Conservation (phyloP, 1,284 basidiomycete species). For the Microbotryum intermedium region DNA sequence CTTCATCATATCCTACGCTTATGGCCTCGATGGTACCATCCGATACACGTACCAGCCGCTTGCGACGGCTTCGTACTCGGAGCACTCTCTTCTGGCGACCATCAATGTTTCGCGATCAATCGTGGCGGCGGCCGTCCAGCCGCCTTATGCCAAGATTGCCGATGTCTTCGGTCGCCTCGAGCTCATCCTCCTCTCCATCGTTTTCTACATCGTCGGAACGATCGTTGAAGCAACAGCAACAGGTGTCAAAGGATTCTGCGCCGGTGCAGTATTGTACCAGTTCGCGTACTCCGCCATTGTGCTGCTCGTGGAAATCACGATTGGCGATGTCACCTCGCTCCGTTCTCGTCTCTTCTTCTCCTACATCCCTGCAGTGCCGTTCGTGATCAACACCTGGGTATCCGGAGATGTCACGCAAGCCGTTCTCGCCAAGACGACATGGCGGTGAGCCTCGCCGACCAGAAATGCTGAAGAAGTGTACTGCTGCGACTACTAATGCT, state of each 20-base stretch:
- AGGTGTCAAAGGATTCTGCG: conserved; percentile 37
- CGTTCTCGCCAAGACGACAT: conserved; percentile 36
- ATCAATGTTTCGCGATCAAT: conserved; percentile 37
- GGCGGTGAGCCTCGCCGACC: conserved; percentile 42
- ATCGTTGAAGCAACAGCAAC: conserved; percentile 39
- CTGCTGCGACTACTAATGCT: not conserved
- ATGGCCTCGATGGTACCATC: conserved; percentile 38
- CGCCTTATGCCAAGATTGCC: conserved; percentile 37
- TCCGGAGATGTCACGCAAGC: conserved; percentile 38
- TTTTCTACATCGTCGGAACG: conserved; percentile 41
- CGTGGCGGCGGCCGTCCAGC: conserved; percentile 31
- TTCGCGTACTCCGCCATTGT: conserved; percentile 34
- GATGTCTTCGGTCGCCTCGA: conserved; percentile 42
- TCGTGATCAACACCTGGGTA: conserved; percentile 43
- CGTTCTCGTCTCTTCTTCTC: conserved; percentile 42
- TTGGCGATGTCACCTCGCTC: conserved; percentile 42
- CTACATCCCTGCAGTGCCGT: conserved; percentile 42
- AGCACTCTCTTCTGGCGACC: conserved; percentile 35
- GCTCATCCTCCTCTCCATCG: conserved; percentile 37
- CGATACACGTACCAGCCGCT: conserved; percentile 34
- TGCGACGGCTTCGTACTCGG: conserved; percentile 25
- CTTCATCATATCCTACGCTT: conserved; percentile 36
- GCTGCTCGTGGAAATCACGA: conserved; percentile 41
- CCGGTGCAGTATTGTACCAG: conserved; percentile 35
- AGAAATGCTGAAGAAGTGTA: not conserved